Percentiles rank a stretch among this genome's conserved stretches.
phyloP scores from a whole-genome alignment of 148 eudicot species.

The Dysphania ambrosioides region DNA sequence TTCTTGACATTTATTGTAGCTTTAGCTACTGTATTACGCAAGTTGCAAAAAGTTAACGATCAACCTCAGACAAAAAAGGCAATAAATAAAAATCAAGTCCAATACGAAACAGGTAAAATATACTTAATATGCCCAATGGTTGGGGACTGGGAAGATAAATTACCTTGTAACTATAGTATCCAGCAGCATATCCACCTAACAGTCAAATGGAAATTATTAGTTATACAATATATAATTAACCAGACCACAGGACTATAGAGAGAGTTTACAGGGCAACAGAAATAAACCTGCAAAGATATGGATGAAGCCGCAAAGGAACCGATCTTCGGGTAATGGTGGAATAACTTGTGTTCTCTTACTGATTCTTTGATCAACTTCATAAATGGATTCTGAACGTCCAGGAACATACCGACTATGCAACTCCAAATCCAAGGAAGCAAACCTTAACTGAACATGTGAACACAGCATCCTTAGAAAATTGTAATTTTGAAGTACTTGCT shows the following conservation, averaged over 20 bases:
- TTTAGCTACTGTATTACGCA: too few relatives aligned
- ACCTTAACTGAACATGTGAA: slow-evolving; percentile 51
- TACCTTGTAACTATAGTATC: slow-evolving; percentile 98
- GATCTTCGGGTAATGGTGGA: slow-evolving; percentile 89
- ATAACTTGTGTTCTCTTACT: slow-evolving; percentile 68
- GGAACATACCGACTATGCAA: slow-evolving; percentile 79
- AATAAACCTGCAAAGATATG: slow-evolving; percentile 90
- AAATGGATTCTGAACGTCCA: slow-evolving; percentile 79
- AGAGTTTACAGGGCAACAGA: not conserved
- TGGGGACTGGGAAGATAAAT: not conserved
- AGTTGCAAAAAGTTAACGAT: too few relatives aligned
- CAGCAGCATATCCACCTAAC: slow-evolving; percentile 95
- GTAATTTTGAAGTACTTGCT: not conserved
- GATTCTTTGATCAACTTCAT: slow-evolving; percentile 80
- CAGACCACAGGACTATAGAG: not conserved
- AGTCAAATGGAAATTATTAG: slow-evolving; percentile 11
- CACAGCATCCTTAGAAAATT: not conserved
- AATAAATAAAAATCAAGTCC: too few relatives aligned
- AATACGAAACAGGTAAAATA: too few relatives aligned
- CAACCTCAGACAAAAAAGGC: too few relatives aligned
- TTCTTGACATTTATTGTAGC: too few relatives aligned
- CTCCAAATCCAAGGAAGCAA: slow-evolving; percentile 83
- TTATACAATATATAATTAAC: not conserved
- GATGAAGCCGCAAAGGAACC: slow-evolving; percentile 84
- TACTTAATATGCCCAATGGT: not conserved